Conservation (phyloP, 2,329 filamentous ascomycete genomes). For the Aspergillus brunneoviolaceus region DNA sequence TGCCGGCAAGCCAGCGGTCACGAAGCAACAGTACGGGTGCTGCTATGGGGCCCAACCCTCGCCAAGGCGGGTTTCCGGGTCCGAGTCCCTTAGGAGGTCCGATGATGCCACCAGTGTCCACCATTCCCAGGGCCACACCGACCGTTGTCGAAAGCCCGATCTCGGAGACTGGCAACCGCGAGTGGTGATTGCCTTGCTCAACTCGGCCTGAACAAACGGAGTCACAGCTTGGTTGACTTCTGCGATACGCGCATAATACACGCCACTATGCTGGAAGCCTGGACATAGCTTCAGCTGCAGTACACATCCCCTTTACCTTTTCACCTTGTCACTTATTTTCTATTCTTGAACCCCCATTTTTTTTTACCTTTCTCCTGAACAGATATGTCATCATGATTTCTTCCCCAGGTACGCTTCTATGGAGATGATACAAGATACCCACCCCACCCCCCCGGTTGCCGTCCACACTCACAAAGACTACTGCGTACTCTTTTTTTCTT, state of each 20-base stretch:
- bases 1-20: slow-evolving; percentile 38
- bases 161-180: neutral
- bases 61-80: slow-evolving; percentile 17
- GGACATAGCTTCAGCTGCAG: neutral
- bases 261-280: neutral
- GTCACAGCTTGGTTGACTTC: neutral
- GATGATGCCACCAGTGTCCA: slow-evolving; percentile 31
- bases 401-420: neutral
- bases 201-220: neutral
- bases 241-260: neutral
- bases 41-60: slow-evolving; percentile 25
- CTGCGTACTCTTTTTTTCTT: neutral
- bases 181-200: neutral
- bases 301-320: no score
- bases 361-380: neutral
- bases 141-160: neutral
- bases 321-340: neutral
- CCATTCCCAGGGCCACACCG: slow-evolving; percentile 42
- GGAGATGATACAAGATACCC: neutral
- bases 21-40: slow-evolving; percentile 47
- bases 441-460: neutral
- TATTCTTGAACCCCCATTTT: neutral
- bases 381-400: neutral
- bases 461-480: neutral
- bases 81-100: slow-evolving; percentile 31